Conservation (phyloP, 1,284 basidiomycete genomes). For the Leccinum pachyderme region DNA sequence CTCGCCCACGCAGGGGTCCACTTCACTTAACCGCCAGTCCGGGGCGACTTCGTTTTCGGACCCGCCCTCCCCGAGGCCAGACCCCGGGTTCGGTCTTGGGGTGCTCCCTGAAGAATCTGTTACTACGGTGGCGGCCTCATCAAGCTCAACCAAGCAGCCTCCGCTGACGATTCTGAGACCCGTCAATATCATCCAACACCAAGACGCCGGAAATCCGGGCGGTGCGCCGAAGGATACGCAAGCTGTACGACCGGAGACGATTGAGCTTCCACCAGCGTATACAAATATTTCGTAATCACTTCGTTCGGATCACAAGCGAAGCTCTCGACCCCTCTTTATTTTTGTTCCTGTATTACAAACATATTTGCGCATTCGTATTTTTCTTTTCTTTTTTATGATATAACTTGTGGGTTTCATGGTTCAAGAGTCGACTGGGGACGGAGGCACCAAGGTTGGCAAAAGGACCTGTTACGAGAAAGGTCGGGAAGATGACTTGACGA, state of each 20-base stretch:
- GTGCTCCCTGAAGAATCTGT: not conserved
- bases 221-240: conserved; percentile 23
- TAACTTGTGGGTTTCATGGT: conserved; percentile 36
- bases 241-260: conserved; percentile 53
- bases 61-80: conserved; percentile 21
- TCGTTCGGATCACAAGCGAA: not conserved
- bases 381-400: conserved; percentile 20
- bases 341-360: conserved; percentile 4
- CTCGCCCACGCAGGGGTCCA: conserved; percentile 11
- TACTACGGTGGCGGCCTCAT: conserved; percentile 10
- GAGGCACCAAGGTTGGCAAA: too few species aligned
- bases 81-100: conserved; percentile 22
- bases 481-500: conserved; percentile 32
- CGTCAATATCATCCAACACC: conserved; percentile 78
- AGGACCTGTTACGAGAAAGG: conserved; percentile 20
- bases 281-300: conserved; percentile 44
- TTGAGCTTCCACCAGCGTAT: conserved; percentile 80
- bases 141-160: conserved; percentile 45
- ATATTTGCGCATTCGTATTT: not conserved
- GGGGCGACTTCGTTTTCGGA: conserved; percentile 25
- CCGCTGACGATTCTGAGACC: conserved; percentile 52
- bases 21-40: conserved; percentile 20
- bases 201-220: conserved; percentile 59
- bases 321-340: not conserved
- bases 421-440: conserved; percentile 49